A percentile compares a stretch with the other conserved stretches of the same genome.
Evolutionary conservation across 1,284 basidiomycete species (phyloP).

Genomic region (Amylostereum chailletii): DNA sequence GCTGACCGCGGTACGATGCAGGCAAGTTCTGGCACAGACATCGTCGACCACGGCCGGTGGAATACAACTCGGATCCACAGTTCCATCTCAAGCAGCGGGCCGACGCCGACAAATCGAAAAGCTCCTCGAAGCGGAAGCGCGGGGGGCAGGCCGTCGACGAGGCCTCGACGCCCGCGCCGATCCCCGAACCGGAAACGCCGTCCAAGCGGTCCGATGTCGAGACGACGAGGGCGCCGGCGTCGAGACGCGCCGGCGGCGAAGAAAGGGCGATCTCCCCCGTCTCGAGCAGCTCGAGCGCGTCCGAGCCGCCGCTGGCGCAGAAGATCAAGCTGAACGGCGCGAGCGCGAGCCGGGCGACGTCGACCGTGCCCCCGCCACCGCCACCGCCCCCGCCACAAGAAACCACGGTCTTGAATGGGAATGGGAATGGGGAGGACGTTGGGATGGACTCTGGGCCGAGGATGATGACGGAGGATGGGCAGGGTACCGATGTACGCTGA

Average conservation of each 20-base stretch:
- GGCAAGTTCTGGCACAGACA: constrained; percentile 85
- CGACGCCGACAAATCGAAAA: constrained; percentile 42
- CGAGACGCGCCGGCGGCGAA: constrained; percentile 25
- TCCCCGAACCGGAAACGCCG: constrained; percentile 47
- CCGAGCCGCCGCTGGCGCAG: constrained; percentile 61
- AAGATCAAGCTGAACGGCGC: constrained; percentile 44
- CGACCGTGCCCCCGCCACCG: constrained; percentile 9
- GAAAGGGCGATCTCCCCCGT: constrained; percentile 56
- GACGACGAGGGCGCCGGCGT: constrained; percentile 12
- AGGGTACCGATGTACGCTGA: not conserved
- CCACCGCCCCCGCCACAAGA: constrained; percentile 9
- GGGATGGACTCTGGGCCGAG: not conserved
- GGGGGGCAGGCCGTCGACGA: constrained; percentile 22
- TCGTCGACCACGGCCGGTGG: constrained; percentile 66
- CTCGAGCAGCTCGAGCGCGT: constrained; percentile 58
- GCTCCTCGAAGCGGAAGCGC: constrained; percentile 43
- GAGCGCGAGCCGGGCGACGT: constrained; percentile 21
- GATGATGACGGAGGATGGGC: not conserved
- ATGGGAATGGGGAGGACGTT: not conserved
- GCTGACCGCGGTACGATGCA: constrained; percentile 21
- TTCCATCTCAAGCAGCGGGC: constrained; percentile 53
- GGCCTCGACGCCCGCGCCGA: constrained; percentile 30
- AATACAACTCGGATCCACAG: constrained; percentile 66
- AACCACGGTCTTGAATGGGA: not conserved
- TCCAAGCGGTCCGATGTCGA: constrained; percentile 32